These are phyloP conservation scores for Oryza glumipatula DNA, from an alignment of 176 grass and related monocot genomes.

Conservation along the genomic window DNA sequence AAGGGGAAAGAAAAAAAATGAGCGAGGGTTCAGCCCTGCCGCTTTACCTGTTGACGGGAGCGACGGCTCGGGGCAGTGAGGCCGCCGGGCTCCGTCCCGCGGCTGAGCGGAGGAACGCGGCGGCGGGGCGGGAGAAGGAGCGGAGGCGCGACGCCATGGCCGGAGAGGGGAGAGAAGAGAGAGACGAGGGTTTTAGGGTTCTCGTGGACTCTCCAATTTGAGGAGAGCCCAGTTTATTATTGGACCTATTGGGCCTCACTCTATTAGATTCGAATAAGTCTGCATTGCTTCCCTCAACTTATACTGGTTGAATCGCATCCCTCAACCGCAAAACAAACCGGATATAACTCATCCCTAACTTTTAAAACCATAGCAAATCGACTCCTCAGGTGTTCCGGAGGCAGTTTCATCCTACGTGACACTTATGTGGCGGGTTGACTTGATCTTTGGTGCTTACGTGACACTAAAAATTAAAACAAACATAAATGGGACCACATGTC, in stretches of 20 bases:
- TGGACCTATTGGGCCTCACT: background rate
- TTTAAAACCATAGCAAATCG: too few species aligned
- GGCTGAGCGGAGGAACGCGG: conserved; percentile 50
- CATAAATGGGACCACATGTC: too few species aligned
- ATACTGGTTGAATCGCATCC: too few species aligned
- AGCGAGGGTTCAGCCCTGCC: background rate
- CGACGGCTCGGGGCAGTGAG: conserved; percentile 44
- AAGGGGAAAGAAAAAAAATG: background rate
- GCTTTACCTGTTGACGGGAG: conserved; percentile 48
- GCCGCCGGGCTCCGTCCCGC: conserved; percentile 31
- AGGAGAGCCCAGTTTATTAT: background rate
- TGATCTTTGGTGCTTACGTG: too few species aligned
- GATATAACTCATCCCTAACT: too few species aligned
- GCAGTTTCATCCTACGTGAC: too few species aligned
- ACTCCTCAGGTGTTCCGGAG: too few species aligned
- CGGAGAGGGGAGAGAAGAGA: conserved; percentile 3
- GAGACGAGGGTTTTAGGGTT: conserved; percentile 52
- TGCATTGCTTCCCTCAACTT: too few species aligned
- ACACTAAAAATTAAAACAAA: too few species aligned
- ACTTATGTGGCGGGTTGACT: too few species aligned
- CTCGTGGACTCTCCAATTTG: conserved; percentile 33
- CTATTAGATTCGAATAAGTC: too few species aligned
- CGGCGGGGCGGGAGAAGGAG: conserved; percentile 65
- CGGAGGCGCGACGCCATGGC: conserved; percentile 79
- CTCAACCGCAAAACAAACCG: too few species aligned